Evolutionary conservation across 768 basidiomycete genomes (phyloP), one percentile per base, ranked within the genome.

Genomic region (Xerocomellus amylosporus): DNA sequence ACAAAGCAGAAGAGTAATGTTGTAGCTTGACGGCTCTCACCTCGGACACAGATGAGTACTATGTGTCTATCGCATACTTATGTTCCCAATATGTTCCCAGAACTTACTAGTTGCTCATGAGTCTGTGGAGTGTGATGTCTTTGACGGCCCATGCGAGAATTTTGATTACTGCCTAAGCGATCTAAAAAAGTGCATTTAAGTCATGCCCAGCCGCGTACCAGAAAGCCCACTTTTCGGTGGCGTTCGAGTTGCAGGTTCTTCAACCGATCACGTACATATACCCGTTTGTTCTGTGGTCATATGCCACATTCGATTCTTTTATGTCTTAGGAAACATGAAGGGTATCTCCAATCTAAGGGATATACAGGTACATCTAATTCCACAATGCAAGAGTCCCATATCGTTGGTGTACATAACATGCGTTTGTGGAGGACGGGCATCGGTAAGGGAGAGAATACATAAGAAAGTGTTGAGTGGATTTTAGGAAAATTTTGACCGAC

Each of bases 401-500:
- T 56, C 22, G 36, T 20, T 39, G 28, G 14, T 26, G 30, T 58
- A 60, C 55, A 64, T 19, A 36, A 30, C 41, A 36, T 8, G 38
- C 7, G 28, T 40, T 41, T 62, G 45, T 15, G 13, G 26, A 39
- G 12, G 17, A 17, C 2, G 31, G 30, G 30, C 10, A 10, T 33
- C 15, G 26, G 26, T 9, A 31, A 33, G 19, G 15, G 1, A 33
- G 12, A n/a, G 19, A 4, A 24, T 34, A 39, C 19, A 12, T 13
- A 46, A 9, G 40, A 17, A 30, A 31, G 15, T 19, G 5, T 37
- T 2, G 14, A 51, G 6, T 53, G 17, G n/a, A 5, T 14, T 28
- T 55, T 69, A 73, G 58, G 58, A 64, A 59, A 66, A 73, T 60
- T 57, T 66, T 40, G 55, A 68, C 40, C 67, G 73, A 55, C 74